Percentiles rank a stretch among this genome's conserved stretches.
Evolutionary conservation across 306 rosid genomes (phyloP).

Genomic region (Clitoria ternatea): DNA sequence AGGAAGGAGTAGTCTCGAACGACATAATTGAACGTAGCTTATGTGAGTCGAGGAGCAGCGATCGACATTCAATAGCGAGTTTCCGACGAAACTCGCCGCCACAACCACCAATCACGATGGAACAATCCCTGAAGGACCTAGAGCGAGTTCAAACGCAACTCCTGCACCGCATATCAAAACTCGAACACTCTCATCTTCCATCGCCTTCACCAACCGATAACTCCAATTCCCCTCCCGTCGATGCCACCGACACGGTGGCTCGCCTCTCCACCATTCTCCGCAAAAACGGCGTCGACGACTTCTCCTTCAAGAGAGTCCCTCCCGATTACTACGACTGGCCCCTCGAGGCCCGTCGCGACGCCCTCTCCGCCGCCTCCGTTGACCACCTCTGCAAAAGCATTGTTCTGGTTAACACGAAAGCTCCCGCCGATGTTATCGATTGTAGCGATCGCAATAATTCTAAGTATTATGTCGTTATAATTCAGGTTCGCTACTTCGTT

Average conservation of each 20-base stretch:
- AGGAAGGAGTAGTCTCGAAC: neutral
- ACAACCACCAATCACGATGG: slow-evolving; percentile 28
- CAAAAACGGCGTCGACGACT: slow-evolving; percentile 48
- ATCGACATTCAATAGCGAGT: neutral
- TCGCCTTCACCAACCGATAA: neutral
- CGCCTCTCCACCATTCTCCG: slow-evolving; percentile 69
- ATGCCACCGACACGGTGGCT: slow-evolving; percentile 43
- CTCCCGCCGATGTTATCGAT: slow-evolving; percentile 58
- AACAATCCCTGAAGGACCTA: slow-evolving; percentile 41
- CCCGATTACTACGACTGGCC: slow-evolving; percentile 78
- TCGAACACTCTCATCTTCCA: slow-evolving; percentile 39
- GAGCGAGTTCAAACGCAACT: slow-evolving; percentile 48
- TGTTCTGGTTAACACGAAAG: slow-evolving; percentile 88
- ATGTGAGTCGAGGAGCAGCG: neutral
- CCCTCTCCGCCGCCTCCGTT: slow-evolving; percentile 61
- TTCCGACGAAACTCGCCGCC: neutral
- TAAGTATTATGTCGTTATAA: slow-evolving; percentile 75
- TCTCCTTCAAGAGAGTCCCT: slow-evolving; percentile 72
- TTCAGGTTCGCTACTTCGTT: slow-evolving; percentile 29
- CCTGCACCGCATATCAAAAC: slow-evolving; percentile 46
- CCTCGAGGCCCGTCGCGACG: slow-evolving; percentile 69
- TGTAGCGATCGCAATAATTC: slow-evolving; percentile 79
- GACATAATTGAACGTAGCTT: neutral
- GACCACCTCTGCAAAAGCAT: slow-evolving; percentile 96
- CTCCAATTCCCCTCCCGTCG: neutral